Percentiles rank a stretch among this genome's conserved stretches.
Evolutionary conservation across 768 basidiomycete genomes (phyloP).

Genomic region (Boletus barrowsii): DNA sequence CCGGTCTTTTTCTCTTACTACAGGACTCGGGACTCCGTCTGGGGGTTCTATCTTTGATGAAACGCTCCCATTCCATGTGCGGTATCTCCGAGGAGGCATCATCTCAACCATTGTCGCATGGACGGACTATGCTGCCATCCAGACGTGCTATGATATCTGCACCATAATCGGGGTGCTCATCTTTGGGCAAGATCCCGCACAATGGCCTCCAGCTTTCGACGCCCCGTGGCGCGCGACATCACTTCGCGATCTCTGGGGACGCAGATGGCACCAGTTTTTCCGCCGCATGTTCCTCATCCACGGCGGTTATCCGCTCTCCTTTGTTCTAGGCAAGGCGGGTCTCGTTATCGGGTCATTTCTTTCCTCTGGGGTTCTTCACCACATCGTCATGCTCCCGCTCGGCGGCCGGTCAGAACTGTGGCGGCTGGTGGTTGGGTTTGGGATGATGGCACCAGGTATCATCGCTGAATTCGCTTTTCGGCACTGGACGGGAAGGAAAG

Average conservation of each 20-base stretch:
- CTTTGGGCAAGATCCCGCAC: background rate
- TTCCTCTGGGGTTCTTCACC: background rate
- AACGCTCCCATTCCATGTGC: background rate
- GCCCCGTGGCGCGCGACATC: slow-evolving; percentile 1
- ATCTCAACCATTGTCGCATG: background rate
- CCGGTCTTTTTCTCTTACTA: background rate
- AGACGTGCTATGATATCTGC: background rate
- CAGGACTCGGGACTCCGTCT: background rate
- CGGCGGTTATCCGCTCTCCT: background rate
- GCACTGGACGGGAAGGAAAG: background rate
- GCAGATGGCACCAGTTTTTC: background rate
- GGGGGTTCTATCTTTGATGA: background rate
- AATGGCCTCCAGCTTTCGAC: background rate
- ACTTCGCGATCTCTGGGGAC: background rate
- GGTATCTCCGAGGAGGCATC: background rate
- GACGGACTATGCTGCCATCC: background rate
- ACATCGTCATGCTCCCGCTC: background rate
- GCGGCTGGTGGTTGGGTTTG: background rate
- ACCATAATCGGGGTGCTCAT: background rate
- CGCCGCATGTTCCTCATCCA: background rate
- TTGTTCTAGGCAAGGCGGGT: background rate
- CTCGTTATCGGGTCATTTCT: background rate
- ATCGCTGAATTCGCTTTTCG: background rate
- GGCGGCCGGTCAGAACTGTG: background rate
- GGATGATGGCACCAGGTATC: background rate